These are phyloP conservation scores for Lepiota brunneoincarnata DNA, from an alignment of 768 basidiomycete species.

Conservation along the genomic window DNA sequence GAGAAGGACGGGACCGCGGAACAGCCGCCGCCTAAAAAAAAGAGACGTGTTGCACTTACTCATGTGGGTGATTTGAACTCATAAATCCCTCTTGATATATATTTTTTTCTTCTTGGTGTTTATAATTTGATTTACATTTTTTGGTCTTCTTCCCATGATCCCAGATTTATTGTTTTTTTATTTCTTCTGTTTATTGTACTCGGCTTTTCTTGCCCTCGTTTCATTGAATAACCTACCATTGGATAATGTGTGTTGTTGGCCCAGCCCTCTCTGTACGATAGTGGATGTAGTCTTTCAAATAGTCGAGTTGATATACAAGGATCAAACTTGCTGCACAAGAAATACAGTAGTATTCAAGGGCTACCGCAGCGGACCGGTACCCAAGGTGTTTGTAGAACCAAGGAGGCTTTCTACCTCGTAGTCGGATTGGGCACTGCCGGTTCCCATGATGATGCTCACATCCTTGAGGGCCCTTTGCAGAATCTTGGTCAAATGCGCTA, in stretches of 20 bases:
- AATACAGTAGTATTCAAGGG: not conserved
- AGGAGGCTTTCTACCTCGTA: conserved; percentile 29
- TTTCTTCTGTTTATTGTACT: not conserved
- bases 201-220: not conserved
- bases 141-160: not conserved
- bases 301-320: not conserved
- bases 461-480: conserved; percentile 64
- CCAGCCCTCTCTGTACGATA: conserved; percentile 1
- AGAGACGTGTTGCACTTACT: conserved; percentile 76
- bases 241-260: not conserved
- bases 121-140: not conserved
- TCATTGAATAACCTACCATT: not conserved
- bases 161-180: not conserved
- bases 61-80: conserved; percentile 56
- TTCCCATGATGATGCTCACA: conserved; percentile 60
- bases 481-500: conserved; percentile 78
- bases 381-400: conserved; percentile 32
- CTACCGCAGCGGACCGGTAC: conserved; percentile 35
- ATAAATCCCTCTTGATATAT: conserved; percentile 12
- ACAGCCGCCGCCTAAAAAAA: conserved; percentile 78
- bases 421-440: conserved; percentile 15
- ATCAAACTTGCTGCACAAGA: not conserved
- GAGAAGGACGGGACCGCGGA: conserved; percentile 13
- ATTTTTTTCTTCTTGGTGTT: not conserved
- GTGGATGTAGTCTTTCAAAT: not conserved